These are phyloP conservation scores for Mycena sanguinolenta DNA, from an alignment of 768 basidiomycete species.

Conservation along the genomic window DNA sequence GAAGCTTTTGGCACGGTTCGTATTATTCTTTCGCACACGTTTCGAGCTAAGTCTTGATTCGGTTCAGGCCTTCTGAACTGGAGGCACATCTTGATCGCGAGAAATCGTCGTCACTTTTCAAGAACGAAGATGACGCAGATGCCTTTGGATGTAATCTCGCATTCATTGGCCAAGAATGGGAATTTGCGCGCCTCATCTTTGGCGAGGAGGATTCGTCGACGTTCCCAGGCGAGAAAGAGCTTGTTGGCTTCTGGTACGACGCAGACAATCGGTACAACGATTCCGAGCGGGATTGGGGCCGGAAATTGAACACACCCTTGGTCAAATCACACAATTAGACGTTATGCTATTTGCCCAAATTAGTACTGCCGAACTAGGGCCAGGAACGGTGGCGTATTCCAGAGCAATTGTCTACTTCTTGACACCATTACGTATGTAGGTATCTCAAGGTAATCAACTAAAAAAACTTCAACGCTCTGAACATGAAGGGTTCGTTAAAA, in stretches of 20 bases:
- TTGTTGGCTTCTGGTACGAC: slow-evolving; percentile 39
- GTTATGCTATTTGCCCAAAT: too few species aligned
- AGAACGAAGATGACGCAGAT: neutral
- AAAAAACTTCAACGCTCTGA: too few species aligned
- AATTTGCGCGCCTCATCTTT: slow-evolving; percentile 34
- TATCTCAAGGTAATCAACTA: too few species aligned
- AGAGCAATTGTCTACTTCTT: too few species aligned
- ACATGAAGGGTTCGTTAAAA: too few species aligned
- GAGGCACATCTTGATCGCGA: slow-evolving; percentile 15
- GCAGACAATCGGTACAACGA: slow-evolving; percentile 25
- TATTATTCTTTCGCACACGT: neutral
- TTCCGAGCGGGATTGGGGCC: neutral
- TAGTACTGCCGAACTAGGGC: too few species aligned
- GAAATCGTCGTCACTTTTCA: slow-evolving; percentile 10
- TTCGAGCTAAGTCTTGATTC: neutral
- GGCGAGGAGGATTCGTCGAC: slow-evolving; percentile 25
- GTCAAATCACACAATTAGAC: too few species aligned
- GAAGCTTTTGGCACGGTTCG: slow-evolving; percentile 28
- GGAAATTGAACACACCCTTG: neutral
- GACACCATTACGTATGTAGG: too few species aligned
- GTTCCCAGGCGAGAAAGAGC: slow-evolving; percentile 34
- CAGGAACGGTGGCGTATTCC: too few species aligned
- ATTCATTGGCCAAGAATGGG: slow-evolving; percentile 18
- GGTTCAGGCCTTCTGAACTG: slow-evolving; percentile 24
- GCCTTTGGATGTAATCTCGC: slow-evolving; percentile 31